phyloP scores from a whole-genome alignment of 371 early-diverging fungal species.

The Mortierella sp. region DNA sequence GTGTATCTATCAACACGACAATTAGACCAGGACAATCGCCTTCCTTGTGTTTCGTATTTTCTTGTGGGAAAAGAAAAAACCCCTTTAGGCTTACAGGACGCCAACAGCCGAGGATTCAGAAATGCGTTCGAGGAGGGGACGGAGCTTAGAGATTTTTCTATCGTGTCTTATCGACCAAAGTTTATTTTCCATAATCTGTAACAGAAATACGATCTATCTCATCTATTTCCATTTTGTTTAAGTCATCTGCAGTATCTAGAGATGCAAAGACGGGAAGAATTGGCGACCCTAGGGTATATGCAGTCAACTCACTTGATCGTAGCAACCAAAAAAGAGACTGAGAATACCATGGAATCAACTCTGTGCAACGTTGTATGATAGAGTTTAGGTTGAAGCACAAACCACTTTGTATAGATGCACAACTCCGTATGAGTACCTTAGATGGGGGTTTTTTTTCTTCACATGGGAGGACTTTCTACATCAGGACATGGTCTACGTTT shows the following conservation, averaged over 20 bases:
- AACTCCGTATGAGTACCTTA: background rate
- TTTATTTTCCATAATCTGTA: background rate
- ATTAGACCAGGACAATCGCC: too few relatives aligned
- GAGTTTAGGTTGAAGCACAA: background rate
- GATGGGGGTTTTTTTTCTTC: background rate
- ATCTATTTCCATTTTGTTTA: background rate
- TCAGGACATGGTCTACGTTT: background rate
- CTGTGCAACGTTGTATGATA: conserved; percentile 5
- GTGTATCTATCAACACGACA: too few relatives aligned
- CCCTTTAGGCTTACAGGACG: too few relatives aligned
- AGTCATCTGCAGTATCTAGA: background rate
- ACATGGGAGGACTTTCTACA: conserved; percentile 6
- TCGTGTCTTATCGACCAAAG: too few relatives aligned
- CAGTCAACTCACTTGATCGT: background rate
- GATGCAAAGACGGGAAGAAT: background rate
- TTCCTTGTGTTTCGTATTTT: too few relatives aligned
- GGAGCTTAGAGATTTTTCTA: too few relatives aligned
- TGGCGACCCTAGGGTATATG: background rate
- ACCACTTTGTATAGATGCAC: background rate
- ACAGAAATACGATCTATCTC: background rate
- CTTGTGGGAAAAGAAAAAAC: too few relatives aligned
- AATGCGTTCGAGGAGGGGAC: too few relatives aligned
- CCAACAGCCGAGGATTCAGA: too few relatives aligned
- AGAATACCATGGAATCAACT: conserved; percentile 2
- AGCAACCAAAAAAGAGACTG: background rate